These are phyloP conservation scores for Shiraia bambusicola DNA, from an alignment of 2,329 filamentous ascomycete genomes.

Conservation along the genomic window DNA sequence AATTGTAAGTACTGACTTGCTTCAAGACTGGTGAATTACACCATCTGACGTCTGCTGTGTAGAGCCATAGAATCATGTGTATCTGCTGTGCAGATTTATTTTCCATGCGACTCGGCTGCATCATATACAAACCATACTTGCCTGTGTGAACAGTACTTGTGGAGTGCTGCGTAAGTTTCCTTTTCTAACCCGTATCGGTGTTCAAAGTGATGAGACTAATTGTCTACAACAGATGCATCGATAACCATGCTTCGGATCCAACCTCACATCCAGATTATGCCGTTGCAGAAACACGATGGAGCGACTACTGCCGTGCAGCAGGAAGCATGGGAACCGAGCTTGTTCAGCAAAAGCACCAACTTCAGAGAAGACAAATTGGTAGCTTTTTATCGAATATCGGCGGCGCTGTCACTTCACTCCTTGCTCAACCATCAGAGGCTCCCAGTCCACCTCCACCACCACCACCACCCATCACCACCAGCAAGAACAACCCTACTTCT, in stretches of 20 bases:
- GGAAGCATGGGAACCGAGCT: slow-evolving; percentile 5
- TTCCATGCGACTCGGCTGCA: slow-evolving; percentile 1
- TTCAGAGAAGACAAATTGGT: slow-evolving; percentile 11
- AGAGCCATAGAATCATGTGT: slow-evolving; percentile 1
- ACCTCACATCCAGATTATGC: slow-evolving; percentile 2
- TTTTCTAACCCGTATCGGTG: no score
- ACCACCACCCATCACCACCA: background rate
- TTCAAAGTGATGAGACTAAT: background rate
- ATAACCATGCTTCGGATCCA: slow-evolving; percentile 9
- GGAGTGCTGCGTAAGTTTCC: slow-evolving; percentile 10
- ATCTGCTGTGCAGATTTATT: slow-evolving; percentile 1
- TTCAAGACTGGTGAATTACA: background rate
- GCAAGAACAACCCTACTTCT: background rate
- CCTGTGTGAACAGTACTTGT: slow-evolving; percentile 17
- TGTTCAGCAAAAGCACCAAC: slow-evolving; percentile 5
- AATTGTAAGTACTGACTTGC: background rate
- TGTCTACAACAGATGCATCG: slow-evolving; percentile 6
- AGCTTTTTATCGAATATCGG: slow-evolving; percentile 12
- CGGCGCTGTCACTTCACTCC: slow-evolving; percentile 10
- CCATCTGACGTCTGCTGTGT: background rate
- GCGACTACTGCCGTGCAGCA: slow-evolving; percentile 8
- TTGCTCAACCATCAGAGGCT: slow-evolving; percentile 1
- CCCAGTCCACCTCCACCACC: background rate
- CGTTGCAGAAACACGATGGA: background rate
- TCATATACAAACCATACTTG: slow-evolving; percentile 1